Percentiles rank a stretch among this genome's conserved stretches.
Evolutionary conservation across 768 basidiomycete genomes (phyloP).

Genomic region (Boletus pseudopeckii): DNA sequence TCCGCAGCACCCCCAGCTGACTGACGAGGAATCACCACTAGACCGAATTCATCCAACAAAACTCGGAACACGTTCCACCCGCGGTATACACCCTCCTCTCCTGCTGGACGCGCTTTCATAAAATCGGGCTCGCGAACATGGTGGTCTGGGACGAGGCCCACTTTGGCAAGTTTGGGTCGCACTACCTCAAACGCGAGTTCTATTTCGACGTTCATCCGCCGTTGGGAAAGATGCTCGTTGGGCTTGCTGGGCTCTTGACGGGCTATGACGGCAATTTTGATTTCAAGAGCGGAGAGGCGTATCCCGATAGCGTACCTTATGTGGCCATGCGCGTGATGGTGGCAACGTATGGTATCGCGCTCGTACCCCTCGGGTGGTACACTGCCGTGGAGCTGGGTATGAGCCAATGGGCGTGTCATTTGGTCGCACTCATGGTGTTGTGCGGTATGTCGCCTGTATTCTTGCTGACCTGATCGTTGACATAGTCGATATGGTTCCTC

Average conservation of each 20-base stretch:
- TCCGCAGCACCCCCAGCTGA: constrained; percentile 5
- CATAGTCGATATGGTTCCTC: background rate
- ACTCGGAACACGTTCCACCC: constrained; percentile 73
- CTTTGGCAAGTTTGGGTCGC: constrained; percentile 98
- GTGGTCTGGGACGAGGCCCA: constrained; percentile 99
- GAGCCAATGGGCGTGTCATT: constrained; percentile 84
- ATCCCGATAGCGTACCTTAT: constrained; percentile 84
- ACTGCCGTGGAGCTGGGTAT: constrained; percentile 93
- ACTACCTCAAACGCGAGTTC: constrained; percentile 98
- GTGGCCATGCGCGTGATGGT: constrained; percentile 94
- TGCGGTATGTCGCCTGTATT: constrained; percentile 54
- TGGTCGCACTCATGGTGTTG: constrained; percentile 91
- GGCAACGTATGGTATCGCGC: constrained; percentile 89
- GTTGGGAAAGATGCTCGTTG: constrained; percentile 98
- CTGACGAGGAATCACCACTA: constrained; percentile 26
- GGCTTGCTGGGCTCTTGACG: constrained; percentile 82
- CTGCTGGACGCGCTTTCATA: constrained; percentile 92
- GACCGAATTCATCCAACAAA: constrained; percentile 77
- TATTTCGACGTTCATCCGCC: constrained; percentile 99
- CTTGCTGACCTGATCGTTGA: background rate
- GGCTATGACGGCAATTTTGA: constrained; percentile 93
- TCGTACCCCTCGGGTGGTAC: constrained; percentile 97
- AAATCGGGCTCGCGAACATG: constrained; percentile 78
- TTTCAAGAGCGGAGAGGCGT: constrained; percentile 87
- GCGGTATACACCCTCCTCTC: constrained; percentile 88